Base-by-base conservation (phyloP, 345 rosid species). In the Hypericum androsaemum region DNA sequence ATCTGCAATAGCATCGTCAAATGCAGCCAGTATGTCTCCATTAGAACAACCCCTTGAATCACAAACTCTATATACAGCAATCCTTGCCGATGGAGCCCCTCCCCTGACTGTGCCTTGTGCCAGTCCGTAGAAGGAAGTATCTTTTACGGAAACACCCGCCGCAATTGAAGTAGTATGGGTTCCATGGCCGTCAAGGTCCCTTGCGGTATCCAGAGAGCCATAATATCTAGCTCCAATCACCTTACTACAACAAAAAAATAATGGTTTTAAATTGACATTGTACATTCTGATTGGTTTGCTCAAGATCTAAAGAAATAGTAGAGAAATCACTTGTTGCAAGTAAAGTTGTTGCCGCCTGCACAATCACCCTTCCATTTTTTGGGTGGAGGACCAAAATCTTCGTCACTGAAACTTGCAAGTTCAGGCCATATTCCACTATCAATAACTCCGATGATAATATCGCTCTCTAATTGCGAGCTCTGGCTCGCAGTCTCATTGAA, bases 191-290 rank as follows among this genome's bases (percentile, higher is more conserved):
- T 68, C 41, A 43, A 13, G 53, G 56, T 89, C 97, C 54, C 97
- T 76, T 6, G 89, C 70, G 10, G 89, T 59, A 7, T 43, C 59
- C 69, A 42, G 61, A 22, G 48, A 62, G 22, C 17, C 49, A 59
- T 89, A 89, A 60, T 54, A 78, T 74, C 81, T 81, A 50, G 89
- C 94, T 63, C 97, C 97, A 6, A 86, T 81, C 42, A 89, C 44
- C 68, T 89, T 89, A 67, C 97, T 89, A 22, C 32, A 22, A 22
- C n/a, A n/a, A 22, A 4, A 22, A 22, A 22, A 22, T 4, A 22
- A 22, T 22, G 32, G 32, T 22, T 22, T 22, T 22, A 1, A 22
- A 22, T 22, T 22, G 32, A 1, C 32, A 22, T 22, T 22, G 2
- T 22, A 22, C 32, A 22, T 22, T 22, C 32, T 22, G 2, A 22